Base-by-base conservation (phyloP, 192 early-diverging fungal genomes). In the Coemansia sp. region DNA sequence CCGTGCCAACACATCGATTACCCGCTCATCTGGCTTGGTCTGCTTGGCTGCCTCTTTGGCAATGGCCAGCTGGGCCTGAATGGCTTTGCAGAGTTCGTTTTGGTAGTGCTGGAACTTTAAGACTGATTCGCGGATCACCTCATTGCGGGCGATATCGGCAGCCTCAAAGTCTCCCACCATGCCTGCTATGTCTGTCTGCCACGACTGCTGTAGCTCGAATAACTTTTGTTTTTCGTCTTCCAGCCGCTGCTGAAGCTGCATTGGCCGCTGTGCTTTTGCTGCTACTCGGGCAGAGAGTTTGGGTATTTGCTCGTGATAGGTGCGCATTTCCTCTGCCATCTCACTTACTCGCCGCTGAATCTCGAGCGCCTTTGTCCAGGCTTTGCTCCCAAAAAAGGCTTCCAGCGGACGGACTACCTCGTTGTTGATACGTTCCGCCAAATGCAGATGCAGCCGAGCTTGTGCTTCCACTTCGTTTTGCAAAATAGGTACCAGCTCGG, bases 61-160 rank as follows among this genome's bases (percentile, higher is more conserved):
- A 0, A 55, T 15, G 1, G n/a, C 31, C 15, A 51, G 40, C 28
- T 48, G 59, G 13, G 19, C 47, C 31, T 59, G 63, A 4, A 55
- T 50, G 1, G 63, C 56, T 44, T 62, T 70, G 39, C 51, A 61
- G 35, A 70, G 62, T 63, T 77, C 73, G 15, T 36, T 46, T 37
- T 60, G 59, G 60, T 77, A 77, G 20, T 77, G 73, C 55, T 77
- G 67, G 31, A 66, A 70, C 18, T 50, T 61, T 21, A 77, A 47
- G 40, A 66, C 50, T 4, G 67, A 50, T 12, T 77, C 73, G 31
- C 68, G 67, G 23, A 70, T 45, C 18, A 59, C 15, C 48, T 77
- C 61, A 13, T 63, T 35, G 20, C 73, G 73, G 1, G 73, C 67
- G 23, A 70, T 60, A 53, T 77, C 73, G 9, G 63, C 63, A 3